phyloP scores from a whole-genome alignment of 208 protist genomes.

The Crithidia brevicula region DNA sequence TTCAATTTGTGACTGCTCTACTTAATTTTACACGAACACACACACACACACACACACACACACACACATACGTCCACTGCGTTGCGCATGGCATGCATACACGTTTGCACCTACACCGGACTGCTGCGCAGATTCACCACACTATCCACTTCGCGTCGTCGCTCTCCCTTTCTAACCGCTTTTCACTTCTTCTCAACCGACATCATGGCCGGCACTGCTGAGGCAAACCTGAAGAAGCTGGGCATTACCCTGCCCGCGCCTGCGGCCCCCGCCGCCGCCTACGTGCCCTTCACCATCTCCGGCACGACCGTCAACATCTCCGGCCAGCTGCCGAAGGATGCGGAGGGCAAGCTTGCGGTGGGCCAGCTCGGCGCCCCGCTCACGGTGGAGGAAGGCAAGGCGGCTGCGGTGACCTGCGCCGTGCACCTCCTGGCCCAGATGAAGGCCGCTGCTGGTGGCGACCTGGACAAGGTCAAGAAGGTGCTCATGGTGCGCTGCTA shows the following conservation, averaged over 20 bases:
- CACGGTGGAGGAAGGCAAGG: slow-evolving; percentile 62
- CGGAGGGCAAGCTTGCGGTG: slow-evolving; percentile 41
- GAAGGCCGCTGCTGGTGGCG: slow-evolving; percentile 57
- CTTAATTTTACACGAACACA: not conserved
- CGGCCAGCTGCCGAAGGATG: slow-evolving; percentile 76
- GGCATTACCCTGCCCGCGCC: slow-evolving; percentile 63
- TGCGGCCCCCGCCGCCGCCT: slow-evolving; percentile 70
- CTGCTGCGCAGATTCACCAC: slow-evolving; percentile 5
- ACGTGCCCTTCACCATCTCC: slow-evolving; percentile 60
- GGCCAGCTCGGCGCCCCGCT: slow-evolving; percentile 63
- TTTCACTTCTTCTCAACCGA: not conserved
- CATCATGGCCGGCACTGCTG: slow-evolving; percentile 42
- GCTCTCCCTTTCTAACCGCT: not conserved
- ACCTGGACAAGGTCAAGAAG: slow-evolving; percentile 69
- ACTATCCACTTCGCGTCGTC: not conserved
- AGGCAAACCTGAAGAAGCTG: slow-evolving; percentile 59
- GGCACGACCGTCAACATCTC: slow-evolving; percentile 61
- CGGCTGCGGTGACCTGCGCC: slow-evolving; percentile 52
- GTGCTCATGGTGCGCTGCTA: slow-evolving; percentile 82
- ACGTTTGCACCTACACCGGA: not conserved
- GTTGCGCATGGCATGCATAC: not conserved
- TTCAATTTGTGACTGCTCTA: not conserved
- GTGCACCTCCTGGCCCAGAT: slow-evolving; percentile 63
- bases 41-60: slow-evolving; percentile 7
- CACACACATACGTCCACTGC: not conserved